These are phyloP conservation scores for Phaeolepiota aurea DNA, from an alignment of 768 basidiomycete species.

Conservation along the genomic window DNA sequence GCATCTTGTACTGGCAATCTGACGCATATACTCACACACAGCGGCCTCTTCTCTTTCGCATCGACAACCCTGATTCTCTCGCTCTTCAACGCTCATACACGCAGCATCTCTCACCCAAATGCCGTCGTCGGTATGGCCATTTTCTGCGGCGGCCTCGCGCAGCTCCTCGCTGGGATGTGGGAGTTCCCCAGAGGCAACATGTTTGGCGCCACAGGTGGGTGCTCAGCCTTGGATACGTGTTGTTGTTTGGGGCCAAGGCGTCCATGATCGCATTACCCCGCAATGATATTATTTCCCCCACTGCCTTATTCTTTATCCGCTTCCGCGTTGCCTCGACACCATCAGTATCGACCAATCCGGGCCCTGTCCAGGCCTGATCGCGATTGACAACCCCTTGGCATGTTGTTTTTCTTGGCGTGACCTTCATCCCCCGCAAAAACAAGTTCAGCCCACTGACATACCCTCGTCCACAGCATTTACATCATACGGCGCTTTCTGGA, in stretches of 20 bases:
- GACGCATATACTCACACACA: conserved; percentile 15
- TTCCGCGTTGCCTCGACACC: too few species aligned
- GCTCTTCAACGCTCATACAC: conserved; percentile 56
- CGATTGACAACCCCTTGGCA: too few species aligned
- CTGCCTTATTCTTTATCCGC: background rate
- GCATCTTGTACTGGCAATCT: too few species aligned
- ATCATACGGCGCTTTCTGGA: conserved; percentile 84
- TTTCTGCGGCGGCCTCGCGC: conserved; percentile 77
- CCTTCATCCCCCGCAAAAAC: background rate
- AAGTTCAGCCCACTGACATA: background rate
- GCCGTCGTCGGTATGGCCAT: conserved; percentile 82
- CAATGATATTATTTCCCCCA: conserved; percentile 31
- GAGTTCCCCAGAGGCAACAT: conserved; percentile 63
- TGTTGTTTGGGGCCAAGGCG: too few species aligned
- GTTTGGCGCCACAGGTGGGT: conserved; percentile 67
- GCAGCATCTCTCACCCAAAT: conserved; percentile 50
- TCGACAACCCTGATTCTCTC: conserved; percentile 78
- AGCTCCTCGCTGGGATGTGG: conserved; percentile 89
- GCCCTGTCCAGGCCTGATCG: too few species aligned
- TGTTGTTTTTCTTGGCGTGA: background rate
- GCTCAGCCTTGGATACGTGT: too few species aligned
- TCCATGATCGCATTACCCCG: too few species aligned
- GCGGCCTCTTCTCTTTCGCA: conserved; percentile 78
- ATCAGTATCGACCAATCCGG: too few species aligned
- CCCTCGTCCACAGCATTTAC: conserved; percentile 49